Percentiles rank a stretch among this genome's conserved stretches.
Evolutionary conservation across 257 asterid species (phyloP).

Genomic region (Primulina eburnea): DNA sequence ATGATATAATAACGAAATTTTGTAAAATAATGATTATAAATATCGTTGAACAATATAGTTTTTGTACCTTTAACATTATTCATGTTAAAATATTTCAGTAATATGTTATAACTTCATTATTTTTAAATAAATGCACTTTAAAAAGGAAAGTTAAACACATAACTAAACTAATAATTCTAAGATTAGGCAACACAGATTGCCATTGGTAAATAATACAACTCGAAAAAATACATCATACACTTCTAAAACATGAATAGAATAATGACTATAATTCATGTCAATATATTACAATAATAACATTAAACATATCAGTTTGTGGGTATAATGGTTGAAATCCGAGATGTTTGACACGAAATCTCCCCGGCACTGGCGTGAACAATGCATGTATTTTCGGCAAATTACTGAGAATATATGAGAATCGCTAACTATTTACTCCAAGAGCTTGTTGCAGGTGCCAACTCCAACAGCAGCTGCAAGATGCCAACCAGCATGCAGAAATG

Average conservation of each 20-base stretch:
- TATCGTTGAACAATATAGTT: too few species aligned
- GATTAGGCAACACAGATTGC: conserved; percentile 21
- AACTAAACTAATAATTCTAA: conserved; percentile 1
- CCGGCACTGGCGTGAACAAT: not conserved
- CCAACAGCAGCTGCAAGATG: conserved; percentile 94
- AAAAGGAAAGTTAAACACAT: too few species aligned
- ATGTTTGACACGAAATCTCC: not conserved
- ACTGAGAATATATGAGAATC: conserved; percentile 9
- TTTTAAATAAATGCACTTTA: too few species aligned
- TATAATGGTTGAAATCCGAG: conserved; percentile 7
- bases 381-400: conserved; percentile 58
- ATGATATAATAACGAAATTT: too few species aligned
- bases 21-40: too few species aligned
- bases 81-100: too few species aligned
- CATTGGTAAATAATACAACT: conserved; percentile 8
- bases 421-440: conserved; percentile 40
- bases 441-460: conserved; percentile 79
- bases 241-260: not conserved
- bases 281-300: not conserved
- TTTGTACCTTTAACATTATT: too few species aligned
- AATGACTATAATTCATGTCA: not conserved
- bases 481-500: conserved; percentile 89
- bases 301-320: not conserved
- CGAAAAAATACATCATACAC: conserved; percentile 5
- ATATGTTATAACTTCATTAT: too few species aligned